These are phyloP conservation scores for Stemphylium beticola DNA, from an alignment of 2,329 filamentous ascomycete species.

Conservation along the genomic window DNA sequence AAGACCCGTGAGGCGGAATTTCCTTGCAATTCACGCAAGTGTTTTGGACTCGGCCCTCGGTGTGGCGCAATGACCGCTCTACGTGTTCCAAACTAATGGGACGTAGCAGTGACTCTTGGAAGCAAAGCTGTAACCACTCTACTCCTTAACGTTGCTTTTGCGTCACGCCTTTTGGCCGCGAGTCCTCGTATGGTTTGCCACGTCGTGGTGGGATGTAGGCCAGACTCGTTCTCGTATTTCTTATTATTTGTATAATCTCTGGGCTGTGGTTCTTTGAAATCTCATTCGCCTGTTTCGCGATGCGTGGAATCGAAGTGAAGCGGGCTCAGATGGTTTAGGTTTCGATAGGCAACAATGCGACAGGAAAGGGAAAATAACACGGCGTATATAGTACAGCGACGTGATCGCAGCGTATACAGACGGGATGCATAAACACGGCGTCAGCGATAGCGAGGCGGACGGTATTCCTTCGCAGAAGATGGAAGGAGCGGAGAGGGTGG, in stretches of 20 bases:
- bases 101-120: conserved; percentile 12
- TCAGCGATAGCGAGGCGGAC: conserved; percentile 18
- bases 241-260: background rate
- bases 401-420: background rate
- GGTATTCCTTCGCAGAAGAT: conserved; percentile 24
- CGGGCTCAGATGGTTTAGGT: background rate
- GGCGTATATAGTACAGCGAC: conserved; percentile 6
- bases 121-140: background rate
- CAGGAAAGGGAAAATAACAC: background rate
- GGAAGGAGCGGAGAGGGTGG: conserved; percentile 9
- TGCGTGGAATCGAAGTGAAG: background rate
- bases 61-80: conserved; percentile 2
- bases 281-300: background rate
- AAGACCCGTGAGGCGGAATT: background rate
- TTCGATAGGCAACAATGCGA: background rate
- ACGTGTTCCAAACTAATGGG: conserved; percentile 29
- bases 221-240: background rate
- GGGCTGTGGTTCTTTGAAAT: background rate
- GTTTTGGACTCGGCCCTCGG: background rate
- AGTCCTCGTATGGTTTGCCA: background rate
- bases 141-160: conserved; percentile 3
- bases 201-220: no score
- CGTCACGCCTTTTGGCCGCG: background rate
- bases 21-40: background rate
- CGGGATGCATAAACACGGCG: conserved; percentile 1